Evolutionary conservation across 2,329 filamentous ascomycete genomes (phyloP), one percentile per base, ranked within the genome.

Genomic region (Trichoderma sp.): DNA sequence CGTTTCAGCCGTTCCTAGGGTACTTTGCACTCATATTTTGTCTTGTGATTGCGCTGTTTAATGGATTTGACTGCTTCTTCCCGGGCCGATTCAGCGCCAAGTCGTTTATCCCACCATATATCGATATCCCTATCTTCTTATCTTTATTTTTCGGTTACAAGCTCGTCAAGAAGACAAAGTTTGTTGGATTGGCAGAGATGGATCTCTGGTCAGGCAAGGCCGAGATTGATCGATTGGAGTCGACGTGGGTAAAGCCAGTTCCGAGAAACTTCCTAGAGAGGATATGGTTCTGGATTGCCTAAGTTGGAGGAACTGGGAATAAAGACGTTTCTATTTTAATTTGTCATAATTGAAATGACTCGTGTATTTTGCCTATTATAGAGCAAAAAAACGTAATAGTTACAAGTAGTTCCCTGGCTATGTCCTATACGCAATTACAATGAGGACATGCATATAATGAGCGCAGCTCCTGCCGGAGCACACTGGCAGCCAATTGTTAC

Each of bases 41-140:
- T 49, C 82, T 85, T 31, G 75, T 91, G 43, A 89, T 94, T 81
- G 87, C 89, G 1, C 83, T 93, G 70, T 90, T 93, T 47, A 89
- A 91, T 55, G 91, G 91, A 0, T 94, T 92, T 72, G 85, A 89
- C 1, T 89, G 92, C 5, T 94, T 94, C 75, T 83, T 92, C 70
- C 88, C 89, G 0, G 80, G 83, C 16, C 76, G 77, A 40, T 82
- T 81, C 53, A 78, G 78, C 63, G 79, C 78, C 27, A 80, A 78
- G 74, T 78, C 78, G 1, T 94, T 93, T 76, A 79, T 93, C 62
- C 91, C 91, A 73, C 81, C 82, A 0, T 93, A 93, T 75, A 87
- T 90, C 70, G 91, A 91, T 80, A 87, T 93, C 40, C 88, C 87
- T 5, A 83, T 93, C 40, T 92, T 92, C 74, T 85, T 88, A 0